Evolutionary conservation across 768 basidiomycete genomes (phyloP).

Genomic region (Trametes maxima): DNA sequence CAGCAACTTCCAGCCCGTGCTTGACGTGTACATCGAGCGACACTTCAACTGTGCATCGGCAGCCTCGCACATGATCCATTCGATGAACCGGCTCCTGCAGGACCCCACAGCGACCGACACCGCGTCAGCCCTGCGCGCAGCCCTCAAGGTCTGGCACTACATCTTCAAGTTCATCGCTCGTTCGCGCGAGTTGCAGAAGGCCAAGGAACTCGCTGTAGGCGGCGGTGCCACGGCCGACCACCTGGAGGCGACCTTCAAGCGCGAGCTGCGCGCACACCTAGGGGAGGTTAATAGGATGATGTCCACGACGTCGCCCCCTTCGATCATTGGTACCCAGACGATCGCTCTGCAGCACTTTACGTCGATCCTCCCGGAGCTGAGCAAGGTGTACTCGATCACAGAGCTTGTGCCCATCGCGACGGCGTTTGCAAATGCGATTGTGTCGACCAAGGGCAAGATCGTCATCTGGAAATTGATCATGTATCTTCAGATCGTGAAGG

Average conservation of each 20-base stretch:
- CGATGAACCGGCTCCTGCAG: conserved; percentile 80
- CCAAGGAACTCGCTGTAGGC: conserved; percentile 76
- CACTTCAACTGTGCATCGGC: conserved; percentile 85
- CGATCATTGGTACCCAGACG: conserved; percentile 96
- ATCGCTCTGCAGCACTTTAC: conserved; percentile 93
- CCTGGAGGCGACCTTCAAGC: conserved; percentile 81
- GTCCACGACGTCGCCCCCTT: conserved; percentile 71
- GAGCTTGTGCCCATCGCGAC: conserved; percentile 89
- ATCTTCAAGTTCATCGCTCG: conserved; percentile 93
- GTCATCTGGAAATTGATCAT: conserved; percentile 93
- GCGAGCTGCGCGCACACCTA: conserved; percentile 77
- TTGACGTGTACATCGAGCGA: conserved; percentile 90
- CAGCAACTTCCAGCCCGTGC: conserved; percentile 90
- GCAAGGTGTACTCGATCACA: conserved; percentile 75
- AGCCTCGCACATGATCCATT: conserved; percentile 81
- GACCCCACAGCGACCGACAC: conserved; percentile 73
- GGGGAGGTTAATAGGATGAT: conserved; percentile 87
- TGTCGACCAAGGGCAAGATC: conserved; percentile 79
- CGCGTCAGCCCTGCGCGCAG: conserved; percentile 79
- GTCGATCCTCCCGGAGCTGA: conserved; percentile 85
- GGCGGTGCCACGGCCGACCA: conserved; percentile 85
- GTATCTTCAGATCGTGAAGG: conserved; percentile 89
- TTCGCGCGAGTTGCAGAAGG: conserved; percentile 86
- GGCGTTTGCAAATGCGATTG: conserved; percentile 83
- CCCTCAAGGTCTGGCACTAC: conserved; percentile 96